These are phyloP conservation scores for Oryza meyeriana DNA, from an alignment of 176 grass and related monocot species.

Conservation along the genomic window DNA sequence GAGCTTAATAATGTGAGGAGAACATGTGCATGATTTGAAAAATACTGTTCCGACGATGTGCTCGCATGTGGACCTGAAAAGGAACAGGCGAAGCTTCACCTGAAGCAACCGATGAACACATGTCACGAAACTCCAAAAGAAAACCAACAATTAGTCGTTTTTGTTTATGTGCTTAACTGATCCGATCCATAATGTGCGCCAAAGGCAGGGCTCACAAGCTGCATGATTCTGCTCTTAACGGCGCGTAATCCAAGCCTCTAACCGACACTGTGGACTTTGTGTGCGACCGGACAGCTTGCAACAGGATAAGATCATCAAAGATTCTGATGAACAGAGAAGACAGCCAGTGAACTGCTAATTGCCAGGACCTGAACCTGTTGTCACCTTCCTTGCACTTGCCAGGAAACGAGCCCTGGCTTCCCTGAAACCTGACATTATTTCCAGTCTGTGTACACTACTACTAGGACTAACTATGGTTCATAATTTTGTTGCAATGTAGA, in stretches of 20 bases:
- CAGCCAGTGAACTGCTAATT: not conserved
- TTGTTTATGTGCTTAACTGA: not conserved
- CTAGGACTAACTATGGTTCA: not conserved
- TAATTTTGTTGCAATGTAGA: not conserved
- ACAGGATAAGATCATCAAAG: not conserved
- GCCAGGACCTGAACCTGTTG: not conserved
- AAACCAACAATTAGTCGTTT: not conserved
- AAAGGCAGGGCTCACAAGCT: not conserved
- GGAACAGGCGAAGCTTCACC: conserved; percentile 24
- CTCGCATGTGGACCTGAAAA: not conserved
- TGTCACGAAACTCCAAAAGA: not conserved
- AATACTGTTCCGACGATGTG: not conserved
- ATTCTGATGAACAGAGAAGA: not conserved
- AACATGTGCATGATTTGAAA: not conserved
- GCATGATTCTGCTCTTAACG: not conserved
- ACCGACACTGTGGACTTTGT: conserved; percentile 17
- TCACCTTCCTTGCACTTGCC: conserved; percentile 27
- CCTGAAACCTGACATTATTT: not conserved
- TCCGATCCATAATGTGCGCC: conserved; percentile 22
- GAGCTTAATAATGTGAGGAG: not conserved
- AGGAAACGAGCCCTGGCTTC: not conserved
- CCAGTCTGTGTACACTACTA: not conserved
- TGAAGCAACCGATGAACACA: conserved; percentile 7
- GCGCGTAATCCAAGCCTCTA: conserved; percentile 14
- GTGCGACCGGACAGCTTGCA: not conserved